Conservation (phyloP, 1,139 yeast species). For the Lodderomyces oxycetoniae region DNA sequence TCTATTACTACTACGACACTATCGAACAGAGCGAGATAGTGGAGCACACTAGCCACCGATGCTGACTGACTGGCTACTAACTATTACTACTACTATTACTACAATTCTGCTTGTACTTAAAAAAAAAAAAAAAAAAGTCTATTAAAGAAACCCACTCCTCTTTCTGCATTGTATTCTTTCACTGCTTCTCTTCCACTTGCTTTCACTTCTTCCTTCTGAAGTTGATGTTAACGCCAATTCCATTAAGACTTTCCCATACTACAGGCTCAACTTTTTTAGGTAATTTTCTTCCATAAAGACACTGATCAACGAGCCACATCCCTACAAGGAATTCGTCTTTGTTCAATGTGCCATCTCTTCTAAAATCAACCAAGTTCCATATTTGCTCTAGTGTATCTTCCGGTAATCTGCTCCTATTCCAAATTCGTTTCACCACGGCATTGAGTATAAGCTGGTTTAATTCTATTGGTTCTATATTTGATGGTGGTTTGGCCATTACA, state of each 20-base stretch:
- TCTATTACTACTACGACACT: too few species aligned
- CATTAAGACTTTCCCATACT: slow-evolving; percentile 66
- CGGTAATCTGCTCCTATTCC: slow-evolving; percentile 75
- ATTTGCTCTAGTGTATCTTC: slow-evolving; percentile 58
- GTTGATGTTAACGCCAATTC: slow-evolving; percentile 40
- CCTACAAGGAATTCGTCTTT: slow-evolving; percentile 85
- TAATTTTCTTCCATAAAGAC: slow-evolving; percentile 86
- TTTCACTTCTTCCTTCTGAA: slow-evolving; percentile 26
- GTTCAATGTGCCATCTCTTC: slow-evolving; percentile 73
- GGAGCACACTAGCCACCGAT: too few species aligned
- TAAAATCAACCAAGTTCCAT: slow-evolving; percentile 76
- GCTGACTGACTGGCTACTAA: too few species aligned
- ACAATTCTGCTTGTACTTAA: too few species aligned
- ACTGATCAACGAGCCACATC: slow-evolving; percentile 94
- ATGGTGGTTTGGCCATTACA: not conserved
- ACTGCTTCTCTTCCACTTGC: not conserved
- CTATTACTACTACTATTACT: too few species aligned
- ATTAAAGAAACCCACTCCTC: not conserved
- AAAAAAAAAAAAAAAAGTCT: too few species aligned
- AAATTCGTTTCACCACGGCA: slow-evolving; percentile 67
- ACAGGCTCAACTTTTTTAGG: slow-evolving; percentile 58
- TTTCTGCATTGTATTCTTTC: too few species aligned
- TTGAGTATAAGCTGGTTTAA: slow-evolving; percentile 50
- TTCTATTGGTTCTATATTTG: slow-evolving; percentile 27
- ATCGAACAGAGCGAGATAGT: too few species aligned